These are phyloP conservation scores for Sequoia sempervirens DNA, from an alignment of 75 land plant genomes.

Conservation along the genomic window DNA sequence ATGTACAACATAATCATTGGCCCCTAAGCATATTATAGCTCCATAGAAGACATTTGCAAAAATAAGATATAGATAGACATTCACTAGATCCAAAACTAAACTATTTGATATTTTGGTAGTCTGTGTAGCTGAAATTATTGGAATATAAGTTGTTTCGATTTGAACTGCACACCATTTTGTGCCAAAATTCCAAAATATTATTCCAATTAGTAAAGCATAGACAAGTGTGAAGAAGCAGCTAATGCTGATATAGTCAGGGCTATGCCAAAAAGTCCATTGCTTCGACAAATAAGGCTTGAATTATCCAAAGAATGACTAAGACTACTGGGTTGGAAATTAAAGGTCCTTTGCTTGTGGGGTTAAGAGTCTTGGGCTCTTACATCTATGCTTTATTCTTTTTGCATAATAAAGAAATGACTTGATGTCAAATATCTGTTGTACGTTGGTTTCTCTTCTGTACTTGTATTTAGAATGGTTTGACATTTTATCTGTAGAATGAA, in stretches of 20 bases:
- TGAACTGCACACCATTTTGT: constrained; percentile 28
- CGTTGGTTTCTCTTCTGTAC: background rate
- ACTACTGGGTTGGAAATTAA: constrained; percentile 45
- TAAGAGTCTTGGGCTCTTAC: constrained; percentile 51
- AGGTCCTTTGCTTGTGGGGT: constrained; percentile 56
- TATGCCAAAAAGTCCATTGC: no score
- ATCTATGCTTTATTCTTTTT: constrained; percentile 58
- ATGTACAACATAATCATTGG: no score
- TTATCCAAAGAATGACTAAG: constrained; percentile 46
- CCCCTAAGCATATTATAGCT: constrained; percentile 66
- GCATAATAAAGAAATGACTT: background rate
- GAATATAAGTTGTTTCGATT: background rate
- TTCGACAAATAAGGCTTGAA: constrained; percentile 75
- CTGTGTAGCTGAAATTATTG: background rate
- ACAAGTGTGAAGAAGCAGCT: constrained; percentile 56
- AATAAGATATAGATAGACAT: constrained; percentile 18
- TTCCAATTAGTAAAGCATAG: constrained; percentile 54
- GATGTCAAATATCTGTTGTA: background rate
- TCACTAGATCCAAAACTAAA: background rate
- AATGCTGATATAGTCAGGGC: no score
- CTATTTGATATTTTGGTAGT: no score
- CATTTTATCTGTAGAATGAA: background rate
- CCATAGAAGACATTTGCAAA: constrained; percentile 72
- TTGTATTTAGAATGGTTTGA: background rate
- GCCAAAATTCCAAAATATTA: constrained; percentile 71